phyloP scores from a whole-genome alignment of 2,329 filamentous ascomycete species.

The Fusarium devonianum region DNA sequence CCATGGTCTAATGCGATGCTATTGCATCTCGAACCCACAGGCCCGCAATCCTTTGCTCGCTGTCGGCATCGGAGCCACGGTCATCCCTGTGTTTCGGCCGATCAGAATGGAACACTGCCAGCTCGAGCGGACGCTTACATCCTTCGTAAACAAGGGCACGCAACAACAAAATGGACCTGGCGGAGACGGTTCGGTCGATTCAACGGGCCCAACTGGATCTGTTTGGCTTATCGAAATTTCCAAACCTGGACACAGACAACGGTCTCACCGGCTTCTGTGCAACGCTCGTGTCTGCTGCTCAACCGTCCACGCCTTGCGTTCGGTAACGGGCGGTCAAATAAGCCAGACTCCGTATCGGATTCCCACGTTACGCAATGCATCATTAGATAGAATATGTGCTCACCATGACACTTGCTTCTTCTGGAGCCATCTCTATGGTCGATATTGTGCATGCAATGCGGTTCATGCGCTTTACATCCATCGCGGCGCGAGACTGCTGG shows the following conservation, averaged over 20 bases:
- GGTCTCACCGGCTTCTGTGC: constrained; percentile 29
- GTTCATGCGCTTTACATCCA: constrained; percentile 3
- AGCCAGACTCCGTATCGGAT: constrained; percentile 5
- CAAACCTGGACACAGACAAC: constrained; percentile 8
- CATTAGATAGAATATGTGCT: constrained; percentile 15
- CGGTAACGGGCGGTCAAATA: constrained; percentile 14
- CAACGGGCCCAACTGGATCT: neutral
- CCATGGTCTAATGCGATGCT: constrained; percentile 21
- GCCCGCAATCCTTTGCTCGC: constrained; percentile 5
- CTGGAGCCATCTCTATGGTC: neutral
- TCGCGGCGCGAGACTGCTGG: constrained; percentile 25
- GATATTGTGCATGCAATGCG: constrained; percentile 1
- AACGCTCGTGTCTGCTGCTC: constrained; percentile 40
- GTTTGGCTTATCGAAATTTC: neutral
- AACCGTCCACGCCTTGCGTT: constrained; percentile 16
- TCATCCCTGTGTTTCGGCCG: constrained; percentile 25
- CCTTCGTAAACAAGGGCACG: constrained; percentile 12
- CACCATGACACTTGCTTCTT: neutral
- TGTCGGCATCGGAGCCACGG: constrained; percentile 1
- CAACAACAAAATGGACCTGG: constrained; percentile 3
- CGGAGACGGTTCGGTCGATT: neutral
- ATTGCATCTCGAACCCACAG: constrained; percentile 20
- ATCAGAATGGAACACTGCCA: constrained; percentile 10
- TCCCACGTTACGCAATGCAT: constrained; percentile 31
- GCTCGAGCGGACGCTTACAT: constrained; percentile 20